phyloP scores from a whole-genome alignment of 148 eudicot genomes.

The Agrostemma githago region DNA sequence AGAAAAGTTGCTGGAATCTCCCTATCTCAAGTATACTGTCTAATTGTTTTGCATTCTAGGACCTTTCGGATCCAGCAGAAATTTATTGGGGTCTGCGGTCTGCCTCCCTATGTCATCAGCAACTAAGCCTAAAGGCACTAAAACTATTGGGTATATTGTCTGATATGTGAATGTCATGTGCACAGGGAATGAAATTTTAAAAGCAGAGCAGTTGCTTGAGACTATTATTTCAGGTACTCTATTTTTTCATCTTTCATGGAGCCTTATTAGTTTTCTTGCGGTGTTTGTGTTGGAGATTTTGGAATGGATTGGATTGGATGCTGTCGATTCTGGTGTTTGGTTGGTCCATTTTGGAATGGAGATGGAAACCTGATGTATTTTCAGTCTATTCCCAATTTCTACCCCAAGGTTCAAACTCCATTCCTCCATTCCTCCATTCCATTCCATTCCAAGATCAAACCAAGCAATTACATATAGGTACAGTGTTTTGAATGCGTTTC shows the following conservation, averaged over 20 bases:
- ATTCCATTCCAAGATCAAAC: too few relatives aligned
- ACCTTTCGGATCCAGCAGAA: not conserved
- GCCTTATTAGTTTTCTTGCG: not conserved
- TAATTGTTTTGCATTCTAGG: not conserved
- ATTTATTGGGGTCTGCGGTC: not conserved
- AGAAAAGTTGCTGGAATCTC: not conserved
- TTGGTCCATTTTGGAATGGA: too few relatives aligned
- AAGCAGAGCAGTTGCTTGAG: constrained; percentile 81
- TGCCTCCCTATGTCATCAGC: not conserved
- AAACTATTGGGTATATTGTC: not conserved
- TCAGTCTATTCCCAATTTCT: too few relatives aligned
- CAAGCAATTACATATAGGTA: too few relatives aligned
- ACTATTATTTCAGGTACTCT: constrained; percentile 70
- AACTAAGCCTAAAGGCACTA: not conserved
- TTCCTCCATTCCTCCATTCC: too few relatives aligned
- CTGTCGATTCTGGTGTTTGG: too few relatives aligned
- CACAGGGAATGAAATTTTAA: constrained; percentile 63
- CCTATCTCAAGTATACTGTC: not conserved
- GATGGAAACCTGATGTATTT: too few relatives aligned
- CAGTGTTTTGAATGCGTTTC: too few relatives aligned
- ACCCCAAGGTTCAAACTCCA: too few relatives aligned
- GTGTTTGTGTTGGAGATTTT: too few relatives aligned
- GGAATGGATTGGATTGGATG: too few relatives aligned
- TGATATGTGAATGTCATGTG: constrained; percentile 21
- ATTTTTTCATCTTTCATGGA: not conserved